Evolutionary conservation across 2,329 filamentous ascomycete genomes (phyloP).

Genomic region (Lachnum nothofagi): DNA sequence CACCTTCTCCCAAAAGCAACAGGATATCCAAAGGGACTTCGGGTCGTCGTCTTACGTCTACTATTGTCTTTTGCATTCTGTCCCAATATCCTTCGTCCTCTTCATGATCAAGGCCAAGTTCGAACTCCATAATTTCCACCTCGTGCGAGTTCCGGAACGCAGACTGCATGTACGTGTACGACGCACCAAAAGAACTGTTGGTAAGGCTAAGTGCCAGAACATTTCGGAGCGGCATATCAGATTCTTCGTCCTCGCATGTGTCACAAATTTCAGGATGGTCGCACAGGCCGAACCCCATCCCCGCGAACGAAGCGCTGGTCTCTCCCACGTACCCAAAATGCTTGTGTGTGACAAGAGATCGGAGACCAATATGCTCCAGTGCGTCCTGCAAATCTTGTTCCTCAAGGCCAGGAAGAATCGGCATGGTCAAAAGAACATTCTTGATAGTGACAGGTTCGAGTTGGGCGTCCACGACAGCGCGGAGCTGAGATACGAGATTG

Average conservation of each 20-base stretch:
- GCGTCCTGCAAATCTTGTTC: no score
- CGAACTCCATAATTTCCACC: background rate
- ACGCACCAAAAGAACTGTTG: background rate
- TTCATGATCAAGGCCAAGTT: background rate
- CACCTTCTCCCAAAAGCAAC: background rate
- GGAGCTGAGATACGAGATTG: no score
- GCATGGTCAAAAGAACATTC: no score
- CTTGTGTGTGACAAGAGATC: no score
- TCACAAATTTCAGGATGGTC: background rate
- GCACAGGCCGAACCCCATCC: background rate
- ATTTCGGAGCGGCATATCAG: background rate
- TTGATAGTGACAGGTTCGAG: no score
- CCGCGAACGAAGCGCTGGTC: no score
- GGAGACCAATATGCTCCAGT: no score
- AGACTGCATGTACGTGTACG: slow-evolving; percentile 2
- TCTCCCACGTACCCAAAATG: no score
- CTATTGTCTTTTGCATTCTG: background rate
- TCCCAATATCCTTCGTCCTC: background rate
- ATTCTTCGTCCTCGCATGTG: background rate
- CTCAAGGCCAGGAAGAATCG: no score
- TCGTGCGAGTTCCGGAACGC: background rate
- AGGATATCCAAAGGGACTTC: background rate
- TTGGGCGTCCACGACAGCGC: no score
- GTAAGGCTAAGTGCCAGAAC: background rate
- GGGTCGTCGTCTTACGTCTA: background rate